A percentile compares a stretch with the other conserved stretches of the same genome.
Evolutionary conservation across 192 early-diverging fungal species (phyloP).

Genomic region (Tieghemiomyces parasiticus): DNA sequence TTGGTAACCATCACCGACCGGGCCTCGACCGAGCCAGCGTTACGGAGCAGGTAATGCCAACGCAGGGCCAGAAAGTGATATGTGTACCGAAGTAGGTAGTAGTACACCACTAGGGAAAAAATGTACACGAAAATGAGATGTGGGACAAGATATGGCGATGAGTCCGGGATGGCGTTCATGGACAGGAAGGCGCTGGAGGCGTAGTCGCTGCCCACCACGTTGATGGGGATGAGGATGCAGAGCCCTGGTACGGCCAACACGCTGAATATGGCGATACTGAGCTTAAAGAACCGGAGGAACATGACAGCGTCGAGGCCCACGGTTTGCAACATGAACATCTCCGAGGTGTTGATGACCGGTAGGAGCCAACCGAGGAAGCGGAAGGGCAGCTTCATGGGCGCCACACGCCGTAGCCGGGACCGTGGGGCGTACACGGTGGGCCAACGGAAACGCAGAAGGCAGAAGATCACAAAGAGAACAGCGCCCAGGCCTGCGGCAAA

Average conservation of each 20-base stretch:
- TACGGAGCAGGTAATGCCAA: conserved; percentile 33
- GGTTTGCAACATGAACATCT: conserved; percentile 30
- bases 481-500: conserved; percentile 25
- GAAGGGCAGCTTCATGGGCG: conserved; percentile 22
- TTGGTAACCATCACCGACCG: conserved; percentile 57
- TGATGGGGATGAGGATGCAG: conserved; percentile 23
- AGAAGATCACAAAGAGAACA: conserved; percentile 21
- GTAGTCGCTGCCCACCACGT: conserved; percentile 11
- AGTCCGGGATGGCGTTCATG: conserved; percentile 7
- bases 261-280: conserved; percentile 29
- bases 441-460: conserved; percentile 23
- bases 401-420: conserved; percentile 26
- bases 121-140: conserved; percentile 29
- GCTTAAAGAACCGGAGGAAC: conserved; percentile 31
- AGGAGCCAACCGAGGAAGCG: conserved; percentile 28
- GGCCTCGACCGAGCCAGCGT: conserved; percentile 25
- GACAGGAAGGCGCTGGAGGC: neutral
- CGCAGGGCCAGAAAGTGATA: conserved; percentile 30
- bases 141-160: conserved; percentile 20
- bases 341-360: conserved; percentile 26
- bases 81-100: conserved; percentile 27
- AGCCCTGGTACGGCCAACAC: conserved; percentile 21
- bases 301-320: conserved; percentile 30
- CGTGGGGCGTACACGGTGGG: conserved; percentile 33
- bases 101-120: conserved; percentile 30